Evolutionary conservation across 257 asterid genomes (phyloP), one percentile per base, ranked within the genome.

Genomic region (Sherardia arvensis): DNA sequence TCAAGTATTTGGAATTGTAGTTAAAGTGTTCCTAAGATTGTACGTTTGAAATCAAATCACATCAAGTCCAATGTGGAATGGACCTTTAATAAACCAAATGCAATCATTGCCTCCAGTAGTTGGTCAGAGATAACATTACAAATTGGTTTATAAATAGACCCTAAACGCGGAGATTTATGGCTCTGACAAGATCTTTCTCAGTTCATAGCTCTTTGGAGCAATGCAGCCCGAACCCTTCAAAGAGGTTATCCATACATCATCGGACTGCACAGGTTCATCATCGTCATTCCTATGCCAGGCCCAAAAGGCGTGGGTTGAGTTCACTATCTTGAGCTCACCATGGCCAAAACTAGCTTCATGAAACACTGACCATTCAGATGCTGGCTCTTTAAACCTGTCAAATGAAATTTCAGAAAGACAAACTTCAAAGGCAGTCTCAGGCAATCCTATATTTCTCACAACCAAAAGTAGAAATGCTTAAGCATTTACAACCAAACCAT

Each of bases 331-430:
- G 33, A 90, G 72, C 78, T 87, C 97, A 1, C 99, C 99, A 65
- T 93, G 99, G 5, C 97, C 97, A 40, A 93, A 93, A 77, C 97
- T 90, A 33, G 99, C 99, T 71, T 93, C 97, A 0, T 94, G 91
- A 77, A 93, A 93, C 5, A 67, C 80, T 4, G 99, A 90, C 97
- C 99, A 93, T 38, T 80, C 77, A 0, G 99, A 95, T 65, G 72
- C 76, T 43, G 90, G 90, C 11, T 76, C 54, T 33, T 53, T 29
- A 77, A 81, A 93, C 82, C 97, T 93, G 79, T 27, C 30, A n/a
- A n/a, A n/a, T n/a, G n/a, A n/a, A n/a, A n/a, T n/a, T n/a, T n/a
- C n/a, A n/a, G n/a, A n/a, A n/a, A n/a, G n/a, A n/a, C n/a, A n/a
- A n/a, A n/a, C n/a, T n/a, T n/a, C n/a, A n/a, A n/a, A n/a, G n/a